Evolutionary conservation across 441 rosid genomes (phyloP).

Genomic region (Populus tomentosa): DNA sequence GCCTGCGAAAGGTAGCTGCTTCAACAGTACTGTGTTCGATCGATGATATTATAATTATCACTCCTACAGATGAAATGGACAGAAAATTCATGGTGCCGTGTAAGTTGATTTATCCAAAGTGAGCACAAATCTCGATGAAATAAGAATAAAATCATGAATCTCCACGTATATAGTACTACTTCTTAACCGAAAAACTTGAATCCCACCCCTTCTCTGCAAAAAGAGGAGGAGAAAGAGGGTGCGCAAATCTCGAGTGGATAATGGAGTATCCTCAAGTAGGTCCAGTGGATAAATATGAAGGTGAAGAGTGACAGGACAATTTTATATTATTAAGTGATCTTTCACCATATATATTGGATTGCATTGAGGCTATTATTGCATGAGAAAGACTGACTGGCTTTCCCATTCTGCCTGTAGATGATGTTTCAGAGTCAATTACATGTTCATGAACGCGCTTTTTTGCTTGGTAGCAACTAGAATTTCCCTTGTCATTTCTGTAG

Average conservation of each 20-base stretch:
- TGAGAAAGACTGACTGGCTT: constrained; percentile 11
- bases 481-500: neutral
- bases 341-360: constrained; percentile 19
- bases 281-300: constrained; percentile 1
- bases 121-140: too few relatives aligned
- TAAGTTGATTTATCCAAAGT: neutral
- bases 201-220: neutral
- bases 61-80: neutral
- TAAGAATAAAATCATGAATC: too few relatives aligned
- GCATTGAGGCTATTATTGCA: constrained; percentile 12
- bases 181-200: neutral
- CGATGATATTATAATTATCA: too few relatives aligned
- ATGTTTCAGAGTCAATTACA: constrained; percentile 15
- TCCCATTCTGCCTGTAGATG: constrained; percentile 15
- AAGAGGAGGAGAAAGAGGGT: neutral
- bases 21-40: neutral
- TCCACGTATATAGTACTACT: too few relatives aligned
- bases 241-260: constrained; percentile 10
- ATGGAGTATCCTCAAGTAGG: constrained; percentile 8
- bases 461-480: neutral
- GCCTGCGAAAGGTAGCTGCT: neutral
- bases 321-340: constrained; percentile 19
- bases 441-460: constrained; percentile 1
- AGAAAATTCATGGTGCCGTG: neutral
- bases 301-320: constrained; percentile 16